Base-by-base conservation (phyloP, 2,329 filamentous ascomycete genomes). In the Exophiala xenobiotica region DNA sequence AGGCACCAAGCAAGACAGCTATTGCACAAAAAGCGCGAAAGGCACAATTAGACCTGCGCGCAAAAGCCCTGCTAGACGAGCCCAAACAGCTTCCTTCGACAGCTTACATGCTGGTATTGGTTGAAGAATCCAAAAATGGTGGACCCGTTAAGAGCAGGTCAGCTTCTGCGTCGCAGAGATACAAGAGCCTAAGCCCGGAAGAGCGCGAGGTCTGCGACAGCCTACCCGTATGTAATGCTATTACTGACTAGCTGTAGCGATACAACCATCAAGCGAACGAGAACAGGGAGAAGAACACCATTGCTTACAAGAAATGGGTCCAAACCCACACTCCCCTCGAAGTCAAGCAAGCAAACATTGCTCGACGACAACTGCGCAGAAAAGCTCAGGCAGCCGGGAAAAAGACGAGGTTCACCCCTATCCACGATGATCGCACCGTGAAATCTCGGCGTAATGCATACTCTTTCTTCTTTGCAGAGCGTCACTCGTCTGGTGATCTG, bases 291-390 rank as follows among this genome's bases (percentile, higher is more conserved):
- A 67, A 70, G 11, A 76, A 75, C 43, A 59, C 65, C 16, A 67
- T 68, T 16, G 70, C 69, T 11, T 78, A 76, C 62, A 69, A 77
- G 23, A 63, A 72, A 52, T 87, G 80, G 80, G 65, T 87, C 16
- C 65, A 75, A 24, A 68, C 66, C 2, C 67, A 83, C 62, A 79
- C 79, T 1, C 76, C 80, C 7, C 69, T 78, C 4, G 65, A 84
- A 62, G 85, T 87, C 59, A 70, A 70, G 39, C 52, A 71, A 2
- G 83, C 84, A 50, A 87, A 87, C 64, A 62, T 58, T 8, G 84
- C 84, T 8, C 79, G 84, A 29, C 52, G 31, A 22, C 55, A 68
- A 38, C 43, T 61, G 26, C 35, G 31, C 6, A 58, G 61, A 61
- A 38, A 56, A 49, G 35, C 54, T 33, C 53, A 57, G 40, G 39